Conservation (phyloP, 768 basidiomycete species). For the Lactifluus pinguis region DNA sequence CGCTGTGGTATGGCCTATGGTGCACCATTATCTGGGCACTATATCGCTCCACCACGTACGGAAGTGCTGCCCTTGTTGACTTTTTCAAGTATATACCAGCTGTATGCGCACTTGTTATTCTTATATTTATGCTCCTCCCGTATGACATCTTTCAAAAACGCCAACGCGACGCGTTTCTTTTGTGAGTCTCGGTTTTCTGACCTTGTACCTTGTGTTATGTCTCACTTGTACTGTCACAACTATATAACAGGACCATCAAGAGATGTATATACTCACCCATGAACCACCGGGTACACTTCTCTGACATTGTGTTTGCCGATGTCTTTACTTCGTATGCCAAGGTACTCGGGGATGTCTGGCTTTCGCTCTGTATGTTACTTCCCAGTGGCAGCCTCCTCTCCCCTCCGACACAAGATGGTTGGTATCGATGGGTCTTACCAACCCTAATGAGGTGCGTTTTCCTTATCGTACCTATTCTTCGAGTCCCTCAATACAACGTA, state of each 20-base stretch:
- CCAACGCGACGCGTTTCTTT: slow-evolving; percentile 70
- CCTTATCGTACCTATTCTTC: neutral
- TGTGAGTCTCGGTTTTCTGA: slow-evolving; percentile 41
- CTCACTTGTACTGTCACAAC: neutral
- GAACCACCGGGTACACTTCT: slow-evolving; percentile 65
- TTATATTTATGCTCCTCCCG: slow-evolving; percentile 56
- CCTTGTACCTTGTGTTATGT: neutral
- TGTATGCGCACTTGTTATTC: slow-evolving; percentile 49
- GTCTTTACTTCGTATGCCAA: slow-evolving; percentile 95
- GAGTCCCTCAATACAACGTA: slow-evolving; percentile 24
- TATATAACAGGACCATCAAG: slow-evolving; percentile 46
- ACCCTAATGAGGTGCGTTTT: slow-evolving; percentile 72
- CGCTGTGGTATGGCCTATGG: slow-evolving; percentile 50
- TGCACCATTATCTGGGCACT: slow-evolving; percentile 58
- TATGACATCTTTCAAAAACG: slow-evolving; percentile 54
- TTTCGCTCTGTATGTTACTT: slow-evolving; percentile 80
- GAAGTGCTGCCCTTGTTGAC: slow-evolving; percentile 55
- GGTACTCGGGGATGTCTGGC: slow-evolving; percentile 90
- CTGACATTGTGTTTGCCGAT: slow-evolving; percentile 91
- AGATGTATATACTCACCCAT: slow-evolving; percentile 66
- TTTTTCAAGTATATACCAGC: slow-evolving; percentile 68
- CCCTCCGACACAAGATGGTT: slow-evolving; percentile 52
- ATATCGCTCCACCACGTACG: slow-evolving; percentile 53
- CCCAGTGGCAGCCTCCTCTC: slow-evolving; percentile 68
- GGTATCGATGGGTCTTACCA: slow-evolving; percentile 69